Percentiles rank a stretch among this genome's conserved stretches.
Conservation (phyloP, 192 early-diverging fungal genomes). For the Coemansia sp. region DNA sequence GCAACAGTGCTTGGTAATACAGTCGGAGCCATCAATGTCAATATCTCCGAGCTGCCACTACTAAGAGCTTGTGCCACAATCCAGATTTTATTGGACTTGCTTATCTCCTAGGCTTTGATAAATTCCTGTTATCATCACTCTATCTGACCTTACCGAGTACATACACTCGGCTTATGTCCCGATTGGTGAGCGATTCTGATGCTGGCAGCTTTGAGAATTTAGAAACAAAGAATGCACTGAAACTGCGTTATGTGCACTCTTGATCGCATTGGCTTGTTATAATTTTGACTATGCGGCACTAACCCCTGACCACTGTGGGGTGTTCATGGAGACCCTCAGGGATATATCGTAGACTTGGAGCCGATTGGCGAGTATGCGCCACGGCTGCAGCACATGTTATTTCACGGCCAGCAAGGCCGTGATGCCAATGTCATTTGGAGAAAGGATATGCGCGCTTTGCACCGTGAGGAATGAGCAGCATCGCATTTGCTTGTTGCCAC, state of each 20-base stretch:
- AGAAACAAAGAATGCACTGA: not conserved
- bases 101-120: not conserved
- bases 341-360: not conserved
- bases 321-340: not conserved
- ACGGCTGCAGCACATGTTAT: not conserved
- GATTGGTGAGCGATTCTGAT: not conserved
- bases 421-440: not conserved
- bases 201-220: not conserved
- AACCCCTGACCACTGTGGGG: not conserved
- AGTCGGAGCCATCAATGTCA: too few species aligned
- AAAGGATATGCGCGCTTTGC: too few species aligned
- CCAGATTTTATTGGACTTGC: not conserved
- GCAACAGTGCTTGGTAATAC: too few species aligned
- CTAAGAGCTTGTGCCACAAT: too few species aligned
- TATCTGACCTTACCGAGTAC: not conserved
- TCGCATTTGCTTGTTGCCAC: too few species aligned
- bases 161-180: not conserved
- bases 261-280: not conserved
- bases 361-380: not conserved
- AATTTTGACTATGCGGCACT: not conserved
- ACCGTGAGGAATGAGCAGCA: too few species aligned
- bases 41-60: too few species aligned
- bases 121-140: not conserved
- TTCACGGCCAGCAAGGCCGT: not conserved
- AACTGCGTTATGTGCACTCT: not conserved